A percentile compares a stretch with the other conserved stretches of the same genome.
Conservation (phyloP, 2,329 filamentous ascomycete species). For the Rhytidhysteron rufulum region DNA sequence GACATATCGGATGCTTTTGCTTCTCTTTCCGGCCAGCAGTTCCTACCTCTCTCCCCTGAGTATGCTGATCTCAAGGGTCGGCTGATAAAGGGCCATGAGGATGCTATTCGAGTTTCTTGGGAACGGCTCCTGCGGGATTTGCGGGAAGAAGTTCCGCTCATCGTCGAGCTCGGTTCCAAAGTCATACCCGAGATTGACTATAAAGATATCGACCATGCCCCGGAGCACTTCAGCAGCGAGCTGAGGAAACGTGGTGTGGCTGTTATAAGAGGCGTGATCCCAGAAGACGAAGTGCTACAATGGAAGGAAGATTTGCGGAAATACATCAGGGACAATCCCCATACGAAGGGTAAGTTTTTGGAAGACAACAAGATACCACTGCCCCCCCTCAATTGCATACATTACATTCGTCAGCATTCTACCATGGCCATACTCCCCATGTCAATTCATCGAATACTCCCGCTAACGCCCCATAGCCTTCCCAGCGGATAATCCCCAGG, state of each 20-base stretch:
- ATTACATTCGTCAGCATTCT: too few relatives aligned
- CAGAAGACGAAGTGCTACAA: constrained; percentile 40
- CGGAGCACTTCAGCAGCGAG: constrained; percentile 54
- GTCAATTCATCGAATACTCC: too few relatives aligned
- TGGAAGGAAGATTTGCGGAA: constrained; percentile 43
- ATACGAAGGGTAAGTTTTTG: constrained; percentile 33
- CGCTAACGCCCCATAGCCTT: constrained; percentile 41
- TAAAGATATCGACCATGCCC: constrained; percentile 44
- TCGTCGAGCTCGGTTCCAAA: constrained; percentile 39
- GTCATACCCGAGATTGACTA: constrained; percentile 47
- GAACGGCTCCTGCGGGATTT: constrained; percentile 41
- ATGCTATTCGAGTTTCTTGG: constrained; percentile 44
- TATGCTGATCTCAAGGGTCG: constrained; percentile 45
- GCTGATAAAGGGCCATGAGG: constrained; percentile 47
- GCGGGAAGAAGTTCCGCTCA: constrained; percentile 43
- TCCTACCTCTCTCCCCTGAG: constrained; percentile 41
- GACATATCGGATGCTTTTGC: constrained; percentile 51
- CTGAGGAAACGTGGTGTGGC: constrained; percentile 56
- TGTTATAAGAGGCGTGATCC: constrained; percentile 44
- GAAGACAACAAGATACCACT: too few relatives aligned
- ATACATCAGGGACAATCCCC: constrained; percentile 46
- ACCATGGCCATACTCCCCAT: too few relatives aligned
- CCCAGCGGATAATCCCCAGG: constrained; percentile 46
- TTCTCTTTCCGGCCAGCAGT: constrained; percentile 45
- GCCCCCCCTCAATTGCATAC: too few relatives aligned